Percentiles rank a stretch among this genome's conserved stretches.
These are phyloP conservation scores for Candida pseudofarinosa DNA, from an alignment of 805 yeast species.

Conservation along the genomic window DNA sequence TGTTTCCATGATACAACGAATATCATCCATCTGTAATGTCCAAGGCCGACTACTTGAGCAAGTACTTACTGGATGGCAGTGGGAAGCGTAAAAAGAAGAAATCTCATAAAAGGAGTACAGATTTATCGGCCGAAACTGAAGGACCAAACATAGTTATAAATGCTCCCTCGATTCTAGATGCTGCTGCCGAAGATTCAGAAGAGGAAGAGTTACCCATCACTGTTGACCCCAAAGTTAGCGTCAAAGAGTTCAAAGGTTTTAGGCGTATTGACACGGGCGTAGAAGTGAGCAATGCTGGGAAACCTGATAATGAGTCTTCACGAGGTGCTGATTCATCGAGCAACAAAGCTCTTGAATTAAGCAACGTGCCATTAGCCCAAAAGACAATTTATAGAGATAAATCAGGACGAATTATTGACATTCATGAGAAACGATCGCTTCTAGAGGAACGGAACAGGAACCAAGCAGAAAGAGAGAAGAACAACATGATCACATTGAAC, in stretches of 20 bases:
- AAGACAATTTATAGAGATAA: constrained; percentile 58
- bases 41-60: constrained; percentile 30
- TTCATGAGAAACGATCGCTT: constrained; percentile 21
- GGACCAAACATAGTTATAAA: constrained; percentile 2
- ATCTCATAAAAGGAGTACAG: constrained; percentile 5
- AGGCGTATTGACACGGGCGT: constrained; percentile 32
- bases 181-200: constrained; percentile 6
- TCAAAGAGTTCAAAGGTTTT: constrained; percentile 26
- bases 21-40: constrained; percentile 4
- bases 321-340: neutral
- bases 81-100: constrained; percentile 16
- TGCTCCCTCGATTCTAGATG: constrained; percentile 2
- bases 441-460: constrained; percentile 16
- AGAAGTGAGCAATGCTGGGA: neutral
- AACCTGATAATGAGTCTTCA: neutral
- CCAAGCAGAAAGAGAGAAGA: constrained; percentile 11
- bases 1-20: no score
- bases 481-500: constrained; percentile 22
- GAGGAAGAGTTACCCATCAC: constrained; percentile 21
- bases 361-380: neutral
- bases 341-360: neutral
- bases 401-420: constrained; percentile 50
- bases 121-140: constrained; percentile 3
- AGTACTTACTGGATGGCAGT: constrained; percentile 19
- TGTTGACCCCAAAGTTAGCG: constrained; percentile 12